Evolutionary conservation across 305 asterid genomes (phyloP).

Genomic region (Rubia balearica): DNA sequence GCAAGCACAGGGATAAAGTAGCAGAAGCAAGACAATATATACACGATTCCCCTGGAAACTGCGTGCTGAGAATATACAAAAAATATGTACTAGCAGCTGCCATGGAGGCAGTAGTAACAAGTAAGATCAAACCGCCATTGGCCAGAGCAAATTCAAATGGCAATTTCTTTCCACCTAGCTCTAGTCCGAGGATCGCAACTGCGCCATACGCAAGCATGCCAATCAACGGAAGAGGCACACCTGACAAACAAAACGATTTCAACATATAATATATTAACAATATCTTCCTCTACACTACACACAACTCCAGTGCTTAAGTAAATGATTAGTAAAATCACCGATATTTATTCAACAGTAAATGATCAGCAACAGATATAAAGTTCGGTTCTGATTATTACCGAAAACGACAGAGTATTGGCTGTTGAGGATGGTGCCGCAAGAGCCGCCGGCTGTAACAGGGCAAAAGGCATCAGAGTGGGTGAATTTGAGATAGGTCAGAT

Average conservation of each 20-base stretch:
- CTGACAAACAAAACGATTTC: conserved; percentile 37
- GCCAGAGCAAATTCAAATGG: conserved; percentile 40
- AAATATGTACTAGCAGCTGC: conserved; percentile 89
- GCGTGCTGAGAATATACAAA: conserved; percentile 68
- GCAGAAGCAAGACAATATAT: conserved; percentile 76
- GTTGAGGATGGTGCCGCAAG: conserved; percentile 60
- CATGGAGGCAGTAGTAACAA: conserved; percentile 74
- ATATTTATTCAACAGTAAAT: not conserved
- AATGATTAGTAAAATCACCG: not conserved
- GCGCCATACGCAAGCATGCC: conserved; percentile 88
- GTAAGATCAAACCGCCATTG: conserved; percentile 45
- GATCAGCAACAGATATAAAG: not conserved
- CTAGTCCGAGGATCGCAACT: conserved; percentile 58
- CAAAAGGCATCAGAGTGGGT: conserved; percentile 74
- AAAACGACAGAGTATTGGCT: conserved; percentile 68
- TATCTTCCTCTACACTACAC: no score
- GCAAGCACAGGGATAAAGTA: conserved; percentile 63
- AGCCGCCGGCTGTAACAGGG: conserved; percentile 55
- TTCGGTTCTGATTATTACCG: conserved; percentile 30
- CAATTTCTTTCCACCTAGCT: conserved; percentile 38
- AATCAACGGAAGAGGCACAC: conserved; percentile 77
- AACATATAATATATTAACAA: conserved; percentile 17
- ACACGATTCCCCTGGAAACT: conserved; percentile 71
- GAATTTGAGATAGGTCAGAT: conserved; percentile 73
- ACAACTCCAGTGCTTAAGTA: no score